phyloP scores from a whole-genome alignment of 441 rosid species.

The Jatropha podagrica region DNA sequence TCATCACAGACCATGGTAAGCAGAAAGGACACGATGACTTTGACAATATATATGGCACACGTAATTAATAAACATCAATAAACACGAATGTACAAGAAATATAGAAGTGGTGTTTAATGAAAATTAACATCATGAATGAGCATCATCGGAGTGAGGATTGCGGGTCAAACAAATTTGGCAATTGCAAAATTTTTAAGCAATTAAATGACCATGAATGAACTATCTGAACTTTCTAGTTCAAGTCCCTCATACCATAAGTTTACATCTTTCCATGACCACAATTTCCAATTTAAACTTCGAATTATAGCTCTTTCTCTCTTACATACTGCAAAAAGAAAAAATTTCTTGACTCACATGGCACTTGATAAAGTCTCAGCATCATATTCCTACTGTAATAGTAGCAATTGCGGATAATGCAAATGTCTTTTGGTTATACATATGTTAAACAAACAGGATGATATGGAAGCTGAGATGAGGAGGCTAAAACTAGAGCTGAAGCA shows the following conservation, averaged over 20 bases:
- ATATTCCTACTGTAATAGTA: too few relatives aligned
- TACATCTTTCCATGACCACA: too few relatives aligned
- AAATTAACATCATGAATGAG: background rate
- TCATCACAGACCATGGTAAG: slow-evolving; percentile 62
- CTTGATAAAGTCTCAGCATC: too few relatives aligned
- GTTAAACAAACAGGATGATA: slow-evolving; percentile 55
- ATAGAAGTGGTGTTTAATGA: background rate
- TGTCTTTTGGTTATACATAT: slow-evolving; percentile 18
- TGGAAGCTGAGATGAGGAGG: slow-evolving; percentile 87
- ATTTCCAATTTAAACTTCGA: too few relatives aligned
- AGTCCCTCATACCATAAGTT: too few relatives aligned
- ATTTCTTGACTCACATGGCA: too few relatives aligned
- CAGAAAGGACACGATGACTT: background rate
- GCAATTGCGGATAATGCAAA: background rate
- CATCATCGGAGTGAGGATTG: background rate
- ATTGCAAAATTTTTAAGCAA: too few relatives aligned
- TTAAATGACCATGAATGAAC: too few relatives aligned
- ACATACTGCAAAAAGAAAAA: too few relatives aligned
- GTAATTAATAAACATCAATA: background rate
- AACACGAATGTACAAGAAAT: background rate
- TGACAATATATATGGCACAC: too few relatives aligned
- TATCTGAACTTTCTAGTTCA: too few relatives aligned
- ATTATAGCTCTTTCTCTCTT: too few relatives aligned
- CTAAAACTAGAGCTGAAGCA: slow-evolving; percentile 83
- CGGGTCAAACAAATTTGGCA: background rate